phyloP scores from a whole-genome alignment of 768 basidiomycete species.

The Kwoniella botswanensis region DNA sequence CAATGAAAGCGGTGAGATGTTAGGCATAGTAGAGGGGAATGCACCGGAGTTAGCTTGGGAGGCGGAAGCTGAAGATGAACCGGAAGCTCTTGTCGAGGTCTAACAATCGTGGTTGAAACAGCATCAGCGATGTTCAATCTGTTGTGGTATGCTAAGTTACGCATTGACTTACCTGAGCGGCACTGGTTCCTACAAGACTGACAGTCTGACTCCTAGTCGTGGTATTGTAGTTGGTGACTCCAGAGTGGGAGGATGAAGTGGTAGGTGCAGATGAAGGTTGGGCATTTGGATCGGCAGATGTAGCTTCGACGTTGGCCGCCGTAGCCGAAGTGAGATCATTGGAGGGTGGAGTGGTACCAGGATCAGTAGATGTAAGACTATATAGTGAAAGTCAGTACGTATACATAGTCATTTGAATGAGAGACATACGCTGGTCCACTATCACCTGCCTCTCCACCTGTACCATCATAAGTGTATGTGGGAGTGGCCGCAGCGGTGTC shows the following conservation, averaged over 20 bases:
- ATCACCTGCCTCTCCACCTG: constrained; percentile 18
- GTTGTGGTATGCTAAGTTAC: background rate
- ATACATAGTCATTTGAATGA: background rate
- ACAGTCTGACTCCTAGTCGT: constrained; percentile 14
- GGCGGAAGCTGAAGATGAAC: background rate
- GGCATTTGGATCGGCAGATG: constrained; percentile 16
- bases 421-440: constrained; percentile 21
- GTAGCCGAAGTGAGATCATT: constrained; percentile 19
- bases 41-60: constrained; percentile 2
- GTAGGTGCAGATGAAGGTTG: constrained; percentile 12
- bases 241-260: constrained; percentile 8
- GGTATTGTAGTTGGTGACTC: constrained; percentile 21
- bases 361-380: constrained; percentile 13
- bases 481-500: constrained; percentile 1
- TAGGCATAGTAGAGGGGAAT: background rate
- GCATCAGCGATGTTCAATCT: too few species aligned
- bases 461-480: constrained; percentile 14
- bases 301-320: constrained; percentile 6
- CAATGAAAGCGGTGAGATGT: constrained; percentile 2
- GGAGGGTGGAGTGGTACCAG: constrained; percentile 4
- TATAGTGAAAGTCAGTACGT: background rate
- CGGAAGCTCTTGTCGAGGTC: constrained; percentile 11
- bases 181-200: constrained; percentile 4
- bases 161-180: constrained; percentile 20
- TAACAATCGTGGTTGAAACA: background rate